phyloP scores from a whole-genome alignment of 78 protist species.

The Reticulomyxa filosa region DNA sequence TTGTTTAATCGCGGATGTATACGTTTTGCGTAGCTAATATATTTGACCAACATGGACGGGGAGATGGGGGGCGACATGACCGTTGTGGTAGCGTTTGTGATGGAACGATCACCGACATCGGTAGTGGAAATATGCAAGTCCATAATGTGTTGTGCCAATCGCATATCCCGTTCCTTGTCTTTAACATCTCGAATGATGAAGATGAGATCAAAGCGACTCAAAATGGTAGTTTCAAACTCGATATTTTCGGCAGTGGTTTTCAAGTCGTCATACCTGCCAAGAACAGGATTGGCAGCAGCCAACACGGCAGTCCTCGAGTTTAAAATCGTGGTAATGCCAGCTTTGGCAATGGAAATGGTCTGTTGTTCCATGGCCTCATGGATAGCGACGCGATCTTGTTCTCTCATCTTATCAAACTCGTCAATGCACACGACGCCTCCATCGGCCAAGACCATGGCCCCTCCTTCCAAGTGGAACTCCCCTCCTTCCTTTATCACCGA shows the following conservation, averaged over 20 bases:
- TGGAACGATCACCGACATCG: neutral
- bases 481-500: slow-evolving; percentile 50
- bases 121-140: neutral
- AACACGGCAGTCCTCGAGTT: slow-evolving; percentile 92
- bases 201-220: slow-evolving; percentile 97
- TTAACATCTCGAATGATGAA: slow-evolving; percentile 52
- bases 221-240: slow-evolving; percentile 75
- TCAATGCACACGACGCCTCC: slow-evolving; percentile 95
- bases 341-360: slow-evolving; percentile 94
- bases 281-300: slow-evolving; percentile 98
- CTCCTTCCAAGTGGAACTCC: slow-evolving; percentile 46
- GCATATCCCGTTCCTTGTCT: neutral
- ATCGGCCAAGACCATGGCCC: slow-evolving; percentile 99
- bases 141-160: slow-evolving; percentile 15
- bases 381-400: slow-evolving; percentile 56
- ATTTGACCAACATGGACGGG: neutral
- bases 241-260: slow-evolving; percentile 36
- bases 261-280: slow-evolving; percentile 80
- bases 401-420: slow-evolving; percentile 91
- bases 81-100: neutral
- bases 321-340: slow-evolving; percentile 94
- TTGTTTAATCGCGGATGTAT: slow-evolving; percentile 52
- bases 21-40: neutral
- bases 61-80: neutral
- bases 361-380: slow-evolving; percentile 99